Evolutionary conservation across 2,329 filamentous ascomycete species (phyloP).

Genomic region (Curvularia sp.): DNA sequence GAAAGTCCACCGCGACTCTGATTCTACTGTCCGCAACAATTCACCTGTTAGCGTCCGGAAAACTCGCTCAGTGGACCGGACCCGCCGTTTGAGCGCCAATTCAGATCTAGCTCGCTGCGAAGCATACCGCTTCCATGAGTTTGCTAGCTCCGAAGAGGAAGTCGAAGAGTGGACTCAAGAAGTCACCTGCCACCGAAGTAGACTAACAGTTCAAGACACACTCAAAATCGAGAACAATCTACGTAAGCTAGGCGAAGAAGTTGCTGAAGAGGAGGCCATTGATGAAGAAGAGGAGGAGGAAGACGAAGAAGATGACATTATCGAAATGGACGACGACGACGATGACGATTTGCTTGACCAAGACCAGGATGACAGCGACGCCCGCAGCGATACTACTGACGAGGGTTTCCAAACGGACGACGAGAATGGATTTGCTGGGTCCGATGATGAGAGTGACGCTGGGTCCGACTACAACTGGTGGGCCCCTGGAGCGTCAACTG

Average conservation of each 20-base stretch:
- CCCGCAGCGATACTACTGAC: slow-evolving; percentile 55
- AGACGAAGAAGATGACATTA: slow-evolving; percentile 55
- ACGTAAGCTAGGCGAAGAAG: slow-evolving; percentile 84
- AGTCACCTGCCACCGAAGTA: slow-evolving; percentile 67
- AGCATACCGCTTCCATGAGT: slow-evolving; percentile 80
- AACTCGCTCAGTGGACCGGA: slow-evolving; percentile 39
- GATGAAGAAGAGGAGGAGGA: slow-evolving; percentile 61
- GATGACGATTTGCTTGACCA: slow-evolving; percentile 57
- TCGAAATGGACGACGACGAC: slow-evolving; percentile 47
- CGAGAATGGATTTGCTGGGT: slow-evolving; percentile 73
- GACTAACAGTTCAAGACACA: slow-evolving; percentile 88
- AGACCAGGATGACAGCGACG: slow-evolving; percentile 55
- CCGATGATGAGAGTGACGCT: slow-evolving; percentile 70
- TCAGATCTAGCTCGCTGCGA: slow-evolving; percentile 60
- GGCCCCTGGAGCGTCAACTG: slow-evolving; percentile 61
- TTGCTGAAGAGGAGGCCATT: slow-evolving; percentile 79
- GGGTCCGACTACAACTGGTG: slow-evolving; percentile 72
- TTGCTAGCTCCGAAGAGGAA: slow-evolving; percentile 82
- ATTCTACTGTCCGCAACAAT: slow-evolving; percentile 59
- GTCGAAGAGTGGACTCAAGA: slow-evolving; percentile 93
- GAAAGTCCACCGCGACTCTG: slow-evolving; percentile 57
- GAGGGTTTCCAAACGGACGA: slow-evolving; percentile 85
- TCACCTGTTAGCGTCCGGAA: slow-evolving; percentile 57
- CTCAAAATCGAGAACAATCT: slow-evolving; percentile 89
- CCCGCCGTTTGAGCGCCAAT: slow-evolving; percentile 47